Conservation (phyloP, 352 stramenopile species). For the Globisporangium solare region DNA sequence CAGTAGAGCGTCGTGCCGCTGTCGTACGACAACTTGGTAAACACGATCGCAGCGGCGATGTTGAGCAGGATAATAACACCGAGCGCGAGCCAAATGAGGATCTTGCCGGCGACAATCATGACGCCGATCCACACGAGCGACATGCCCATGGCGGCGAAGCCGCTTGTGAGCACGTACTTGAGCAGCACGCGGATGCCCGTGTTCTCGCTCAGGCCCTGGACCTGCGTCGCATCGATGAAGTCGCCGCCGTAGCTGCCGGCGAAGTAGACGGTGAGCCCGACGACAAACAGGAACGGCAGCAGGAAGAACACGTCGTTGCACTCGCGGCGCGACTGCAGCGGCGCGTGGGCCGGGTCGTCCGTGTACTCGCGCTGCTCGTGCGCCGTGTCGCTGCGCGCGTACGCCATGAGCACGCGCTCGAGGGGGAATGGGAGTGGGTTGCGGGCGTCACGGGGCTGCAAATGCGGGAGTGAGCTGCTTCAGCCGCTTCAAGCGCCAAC, state of each 20-base stretch:
- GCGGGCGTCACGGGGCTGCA: constrained; percentile 5
- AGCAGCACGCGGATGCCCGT: constrained; percentile 52
- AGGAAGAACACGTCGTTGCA: constrained; percentile 81
- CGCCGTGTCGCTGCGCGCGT: not conserved
- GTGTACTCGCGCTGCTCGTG: constrained; percentile 1
- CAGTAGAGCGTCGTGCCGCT: constrained; percentile 51
- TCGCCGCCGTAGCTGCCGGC: constrained; percentile 53
- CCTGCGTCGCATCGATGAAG: constrained; percentile 39
- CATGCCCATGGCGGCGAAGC: constrained; percentile 43
- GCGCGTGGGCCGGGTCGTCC: constrained; percentile 13
- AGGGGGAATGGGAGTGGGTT: no score
- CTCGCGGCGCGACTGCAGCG: constrained; percentile 25
- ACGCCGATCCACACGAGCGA: constrained; percentile 72
- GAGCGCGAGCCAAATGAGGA: constrained; percentile 57
- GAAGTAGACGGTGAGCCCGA: constrained; percentile 41
- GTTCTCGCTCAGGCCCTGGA: constrained; percentile 24
- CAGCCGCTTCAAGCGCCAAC: not conserved
- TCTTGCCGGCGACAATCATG: constrained; percentile 46
- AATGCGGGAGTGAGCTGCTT: constrained; percentile 3
- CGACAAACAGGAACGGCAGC: constrained; percentile 53
- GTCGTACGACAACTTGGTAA: constrained; percentile 69
- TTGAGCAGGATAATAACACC: constrained; percentile 44
- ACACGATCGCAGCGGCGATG: constrained; percentile 48
- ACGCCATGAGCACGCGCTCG: not conserved
- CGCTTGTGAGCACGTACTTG: constrained; percentile 40